Evolutionary conservation across 1,284 basidiomycete genomes (phyloP).

Genomic region (Ceratobasidium papillatum): DNA sequence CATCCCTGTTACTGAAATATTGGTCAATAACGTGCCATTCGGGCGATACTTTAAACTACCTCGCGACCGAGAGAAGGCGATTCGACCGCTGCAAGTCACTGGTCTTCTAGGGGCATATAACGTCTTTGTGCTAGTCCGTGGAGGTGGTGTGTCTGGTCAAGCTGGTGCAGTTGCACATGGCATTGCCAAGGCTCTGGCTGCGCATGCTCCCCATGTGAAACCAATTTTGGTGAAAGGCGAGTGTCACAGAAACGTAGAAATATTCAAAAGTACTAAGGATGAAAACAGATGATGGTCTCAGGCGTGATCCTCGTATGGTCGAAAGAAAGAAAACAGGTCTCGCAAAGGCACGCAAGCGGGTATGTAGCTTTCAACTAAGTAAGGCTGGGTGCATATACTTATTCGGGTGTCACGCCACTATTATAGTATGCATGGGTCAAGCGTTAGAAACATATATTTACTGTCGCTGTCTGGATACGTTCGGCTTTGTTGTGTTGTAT

Average conservation of each 20-base stretch:
- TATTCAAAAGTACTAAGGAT: neutral
- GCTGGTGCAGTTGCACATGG: slow-evolving; percentile 89
- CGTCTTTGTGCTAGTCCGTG: slow-evolving; percentile 85
- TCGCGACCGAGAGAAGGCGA: slow-evolving; percentile 79
- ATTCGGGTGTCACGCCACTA: slow-evolving; percentile 24
- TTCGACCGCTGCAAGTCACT: slow-evolving; percentile 85
- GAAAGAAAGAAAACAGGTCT: slow-evolving; percentile 96
- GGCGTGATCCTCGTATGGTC: slow-evolving; percentile 95
- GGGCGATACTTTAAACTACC: slow-evolving; percentile 80
- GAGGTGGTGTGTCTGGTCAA: slow-evolving; percentile 91
- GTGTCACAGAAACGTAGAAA: slow-evolving; percentile 44
- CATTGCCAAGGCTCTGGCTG: slow-evolving; percentile 81
- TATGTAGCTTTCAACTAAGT: slow-evolving; percentile 57
- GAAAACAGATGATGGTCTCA: slow-evolving; percentile 54
- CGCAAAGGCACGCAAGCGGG: slow-evolving; percentile 90
- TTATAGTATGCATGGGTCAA: slow-evolving; percentile 92
- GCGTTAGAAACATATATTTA: slow-evolving; percentile 61
- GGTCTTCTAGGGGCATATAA: slow-evolving; percentile 93
- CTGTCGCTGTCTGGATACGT: neutral
- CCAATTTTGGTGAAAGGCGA: slow-evolving; percentile 76
- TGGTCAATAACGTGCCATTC: slow-evolving; percentile 87
- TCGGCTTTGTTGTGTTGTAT: neutral
- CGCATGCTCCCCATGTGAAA: slow-evolving; percentile 72
- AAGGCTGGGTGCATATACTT: slow-evolving; percentile 43
- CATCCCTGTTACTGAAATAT: slow-evolving; percentile 64